These are phyloP conservation scores for Danielia oregonensis DNA, from an alignment of 805 yeast species.

Conservation along the genomic window DNA sequence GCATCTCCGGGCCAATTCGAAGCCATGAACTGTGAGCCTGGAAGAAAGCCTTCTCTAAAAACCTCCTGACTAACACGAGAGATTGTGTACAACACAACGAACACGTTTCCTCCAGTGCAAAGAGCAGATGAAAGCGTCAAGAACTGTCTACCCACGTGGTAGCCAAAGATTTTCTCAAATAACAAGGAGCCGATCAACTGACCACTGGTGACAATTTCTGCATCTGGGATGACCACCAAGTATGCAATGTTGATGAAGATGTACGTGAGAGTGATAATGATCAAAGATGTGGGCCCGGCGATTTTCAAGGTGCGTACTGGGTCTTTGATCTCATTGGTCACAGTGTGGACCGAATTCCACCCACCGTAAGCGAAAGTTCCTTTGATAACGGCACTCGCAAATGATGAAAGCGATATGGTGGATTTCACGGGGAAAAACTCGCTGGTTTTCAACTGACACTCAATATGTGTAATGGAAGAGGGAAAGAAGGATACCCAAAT, in stretches of 20 bases:
- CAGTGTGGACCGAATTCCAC: slow-evolving; percentile 61
- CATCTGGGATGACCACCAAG: slow-evolving; percentile 48
- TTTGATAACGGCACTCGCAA: slow-evolving; percentile 54
- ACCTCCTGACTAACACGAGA: slow-evolving; percentile 64
- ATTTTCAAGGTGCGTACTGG: slow-evolving; percentile 55
- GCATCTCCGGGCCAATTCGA: slow-evolving; percentile 55
- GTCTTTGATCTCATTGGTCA: slow-evolving; percentile 57
- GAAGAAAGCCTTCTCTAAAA: slow-evolving; percentile 60
- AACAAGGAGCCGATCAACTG: slow-evolving; percentile 57
- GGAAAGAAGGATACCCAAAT: slow-evolving; percentile 53
- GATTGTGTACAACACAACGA: slow-evolving; percentile 56
- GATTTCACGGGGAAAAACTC: slow-evolving; percentile 30
- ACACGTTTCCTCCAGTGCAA: slow-evolving; percentile 60
- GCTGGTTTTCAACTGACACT: slow-evolving; percentile 35
- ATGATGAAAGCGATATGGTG: slow-evolving; percentile 37
- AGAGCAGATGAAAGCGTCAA: slow-evolving; percentile 56
- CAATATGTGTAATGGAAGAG: slow-evolving; percentile 39
- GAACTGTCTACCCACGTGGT: slow-evolving; percentile 48
- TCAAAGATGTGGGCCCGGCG: slow-evolving; percentile 56
- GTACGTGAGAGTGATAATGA: slow-evolving; percentile 46
- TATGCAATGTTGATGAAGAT: slow-evolving; percentile 54
- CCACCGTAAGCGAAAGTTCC: slow-evolving; percentile 61
- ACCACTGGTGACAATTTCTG: slow-evolving; percentile 52
- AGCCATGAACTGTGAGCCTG: slow-evolving; percentile 49
- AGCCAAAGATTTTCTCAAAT: slow-evolving; percentile 54